A percentile compares a stretch with the other conserved stretches of the same genome.
Conservation (phyloP, 805 yeast species). For the Cyberlindnera suaveolens region DNA sequence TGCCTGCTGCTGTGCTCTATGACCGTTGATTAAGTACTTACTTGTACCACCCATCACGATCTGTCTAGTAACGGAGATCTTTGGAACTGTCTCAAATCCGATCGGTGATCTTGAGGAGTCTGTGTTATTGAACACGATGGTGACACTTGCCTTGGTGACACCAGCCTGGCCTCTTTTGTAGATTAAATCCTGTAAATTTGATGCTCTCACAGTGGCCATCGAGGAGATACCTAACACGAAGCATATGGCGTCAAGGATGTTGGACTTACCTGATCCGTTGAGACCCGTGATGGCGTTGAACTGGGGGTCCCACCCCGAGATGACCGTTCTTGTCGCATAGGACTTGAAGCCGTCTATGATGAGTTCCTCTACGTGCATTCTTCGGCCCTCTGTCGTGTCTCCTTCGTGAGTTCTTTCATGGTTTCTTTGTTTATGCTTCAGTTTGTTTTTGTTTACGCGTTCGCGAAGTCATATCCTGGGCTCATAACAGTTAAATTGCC, state of each 20-base stretch:
- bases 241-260: slow-evolving; percentile 93
- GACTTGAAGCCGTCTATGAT: slow-evolving; percentile 97
- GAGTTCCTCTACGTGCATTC: slow-evolving; percentile 72
- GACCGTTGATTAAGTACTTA: slow-evolving; percentile 91
- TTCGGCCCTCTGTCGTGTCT: neutral
- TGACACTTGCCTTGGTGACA: slow-evolving; percentile 92
- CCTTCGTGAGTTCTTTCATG: neutral
- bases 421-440: neutral
- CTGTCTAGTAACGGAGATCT: slow-evolving; percentile 88
- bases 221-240: slow-evolving; percentile 96
- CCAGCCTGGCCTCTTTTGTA: slow-evolving; percentile 98
- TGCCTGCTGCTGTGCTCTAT: slow-evolving; percentile 90
- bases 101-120: slow-evolving; percentile 77
- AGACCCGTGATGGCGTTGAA: slow-evolving; percentile 97
- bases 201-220: slow-evolving; percentile 92
- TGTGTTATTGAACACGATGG: slow-evolving; percentile 86
- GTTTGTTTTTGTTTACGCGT: slow-evolving; percentile 14
- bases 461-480: neutral
- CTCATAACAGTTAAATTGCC: too few relatives aligned
- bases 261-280: slow-evolving; percentile 96
- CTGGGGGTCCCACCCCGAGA: slow-evolving; percentile 91
- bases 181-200: slow-evolving; percentile 86
- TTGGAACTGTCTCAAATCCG: slow-evolving; percentile 71
- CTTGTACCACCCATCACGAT: slow-evolving; percentile 86
- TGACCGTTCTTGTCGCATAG: slow-evolving; percentile 93